Evolutionary conservation across 2,329 filamentous ascomycete genomes (phyloP), one percentile per base, ranked within the genome.

Genomic region (Blastomyces gilchristii): DNA sequence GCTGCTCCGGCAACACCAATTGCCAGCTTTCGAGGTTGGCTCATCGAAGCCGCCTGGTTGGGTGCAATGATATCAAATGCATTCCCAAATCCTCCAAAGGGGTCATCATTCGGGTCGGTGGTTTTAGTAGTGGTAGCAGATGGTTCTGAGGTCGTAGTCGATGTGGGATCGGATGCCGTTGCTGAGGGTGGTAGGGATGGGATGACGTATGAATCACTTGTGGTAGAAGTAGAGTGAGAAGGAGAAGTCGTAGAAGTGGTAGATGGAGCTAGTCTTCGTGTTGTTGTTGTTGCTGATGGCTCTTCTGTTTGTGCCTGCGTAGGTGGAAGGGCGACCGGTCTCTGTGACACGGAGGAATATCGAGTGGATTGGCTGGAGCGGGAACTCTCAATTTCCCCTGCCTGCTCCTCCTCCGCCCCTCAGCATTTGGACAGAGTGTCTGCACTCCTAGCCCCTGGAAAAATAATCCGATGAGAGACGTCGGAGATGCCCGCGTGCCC

Each of bases 391-490:
- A 18, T 4, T 54, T n/a, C 28, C 28, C 14, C 47, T 18, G 3
- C 3, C 50, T 22, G n/a, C n/a, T 12, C 50, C 50, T 16, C 47
- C 22, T 5, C 47, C 5, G 8, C 14, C 11, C 47, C 41, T 54
- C 47, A 62, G 54, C 34, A 52, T 65, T 68, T 31, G 68, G 64
- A 52, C 68, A 70, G 18, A 70, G 65, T 37, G 60, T 60, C 6
- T 41, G 37, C n/a, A 65, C 62, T 3, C 66, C 68, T 43, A 64
- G 22, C 1, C 60, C 59, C 18, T 56, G 41, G 53, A 69, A 67
- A 56, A 70, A 69, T 45, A 66, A 31, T 16, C 67, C 68, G 28
- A 70, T 67, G 63, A 70, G 57, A 1, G 68, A 67, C 31, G 63
- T 60, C 12, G 67, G 61, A n/a, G 59, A 63, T n/a, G 66, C 67